Conservation (phyloP, 805 yeast genomes). For the Komagataella populi region DNA sequence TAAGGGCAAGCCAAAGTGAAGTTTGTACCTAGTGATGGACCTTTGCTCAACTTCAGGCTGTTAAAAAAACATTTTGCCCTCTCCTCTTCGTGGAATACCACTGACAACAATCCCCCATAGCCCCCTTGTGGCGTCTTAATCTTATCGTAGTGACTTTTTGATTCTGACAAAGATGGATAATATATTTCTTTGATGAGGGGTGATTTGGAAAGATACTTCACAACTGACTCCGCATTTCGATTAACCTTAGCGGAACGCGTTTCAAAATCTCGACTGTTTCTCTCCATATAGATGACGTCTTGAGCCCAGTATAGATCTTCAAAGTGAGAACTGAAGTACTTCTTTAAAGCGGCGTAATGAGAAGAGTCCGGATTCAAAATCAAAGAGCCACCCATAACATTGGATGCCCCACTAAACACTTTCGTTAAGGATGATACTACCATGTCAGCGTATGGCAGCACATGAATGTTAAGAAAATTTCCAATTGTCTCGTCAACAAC, state of each 20-base stretch:
- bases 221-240: conserved; percentile 37
- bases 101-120: conserved; percentile 76
- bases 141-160: conserved; percentile 56
- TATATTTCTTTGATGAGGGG: conserved; percentile 49
- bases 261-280: conserved; percentile 85
- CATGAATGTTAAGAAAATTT: conserved; percentile 73
- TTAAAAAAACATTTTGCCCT: conserved; percentile 70
- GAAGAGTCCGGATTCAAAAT: conserved; percentile 59
- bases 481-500: conserved; percentile 94
- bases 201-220: conserved; percentile 34
- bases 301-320: conserved; percentile 84
- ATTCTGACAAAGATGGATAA: conserved; percentile 51
- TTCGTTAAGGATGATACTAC: conserved; percentile 82
- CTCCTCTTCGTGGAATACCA: conserved; percentile 49
- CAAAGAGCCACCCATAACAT: conserved; percentile 89
- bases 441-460: conserved; percentile 73
- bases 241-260: conserved; percentile 45
- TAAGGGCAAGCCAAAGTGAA: conserved; percentile 86
- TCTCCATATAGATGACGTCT: conserved; percentile 83
- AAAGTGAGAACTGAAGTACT: conserved; percentile 35
- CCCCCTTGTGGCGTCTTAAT: conserved; percentile 64
- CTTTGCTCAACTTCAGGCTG: conserved; percentile 57
- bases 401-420: conserved; percentile 87
- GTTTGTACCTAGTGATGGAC: conserved; percentile 86
- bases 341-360: conserved; percentile 34